Evolutionary conservation across 1,139 yeast genomes (phyloP).

Genomic region (Kodamaea sp.): DNA sequence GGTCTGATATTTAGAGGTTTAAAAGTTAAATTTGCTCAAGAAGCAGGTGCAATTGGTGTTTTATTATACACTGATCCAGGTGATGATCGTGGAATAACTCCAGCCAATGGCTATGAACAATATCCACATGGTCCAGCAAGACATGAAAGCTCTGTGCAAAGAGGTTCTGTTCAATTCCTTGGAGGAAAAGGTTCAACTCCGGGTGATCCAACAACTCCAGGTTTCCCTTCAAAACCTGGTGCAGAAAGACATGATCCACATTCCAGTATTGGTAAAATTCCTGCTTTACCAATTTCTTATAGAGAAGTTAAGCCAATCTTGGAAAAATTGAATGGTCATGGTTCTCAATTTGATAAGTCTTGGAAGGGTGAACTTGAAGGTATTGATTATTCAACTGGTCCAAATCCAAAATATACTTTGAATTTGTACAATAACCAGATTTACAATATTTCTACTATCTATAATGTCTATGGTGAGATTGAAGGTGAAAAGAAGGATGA

Average conservation of each 20-base stretch:
- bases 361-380: conserved; percentile 46
- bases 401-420: conserved; percentile 42
- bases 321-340: conserved; percentile 36
- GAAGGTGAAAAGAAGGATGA: conserved; percentile 40
- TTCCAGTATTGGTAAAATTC: conserved; percentile 41
- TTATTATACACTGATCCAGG: conserved; percentile 45
- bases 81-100: conserved; percentile 41
- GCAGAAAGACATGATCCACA: conserved; percentile 43
- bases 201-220: conserved; percentile 91
- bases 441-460: conserved; percentile 40
- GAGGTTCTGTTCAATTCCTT: conserved; percentile 80
- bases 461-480: conserved; percentile 46
- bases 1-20: conserved; percentile 43
- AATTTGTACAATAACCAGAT: conserved; percentile 44
- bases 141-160: conserved; percentile 43
- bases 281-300: conserved; percentile 45
- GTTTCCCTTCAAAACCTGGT: conserved; percentile 64
- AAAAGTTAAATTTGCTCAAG: conserved; percentile 48
- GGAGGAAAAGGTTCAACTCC: conserved; percentile 59
- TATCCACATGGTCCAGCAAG: conserved; percentile 47
- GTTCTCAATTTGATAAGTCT: conserved; percentile 21
- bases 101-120: conserved; percentile 42
- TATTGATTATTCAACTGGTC: conserved; percentile 41
- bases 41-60: conserved; percentile 44
- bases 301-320: conserved; percentile 47